A percentile compares a stretch with the other conserved stretches of the same genome.
Conservation (phyloP, 1,139 yeast genomes). For the Casaregolazyma suthepensis region DNA sequence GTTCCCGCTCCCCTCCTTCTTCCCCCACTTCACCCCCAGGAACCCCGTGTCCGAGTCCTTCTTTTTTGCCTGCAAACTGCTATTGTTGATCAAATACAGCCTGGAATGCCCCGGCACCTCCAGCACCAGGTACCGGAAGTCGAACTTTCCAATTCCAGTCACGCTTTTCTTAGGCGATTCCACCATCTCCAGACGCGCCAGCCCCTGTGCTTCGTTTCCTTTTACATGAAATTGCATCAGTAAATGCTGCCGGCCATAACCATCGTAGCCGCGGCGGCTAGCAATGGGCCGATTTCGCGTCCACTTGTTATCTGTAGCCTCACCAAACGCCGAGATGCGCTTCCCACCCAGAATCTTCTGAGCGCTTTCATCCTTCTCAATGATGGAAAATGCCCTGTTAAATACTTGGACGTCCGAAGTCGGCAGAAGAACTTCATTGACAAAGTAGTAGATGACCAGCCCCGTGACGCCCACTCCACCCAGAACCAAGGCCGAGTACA, state of each 20-base stretch:
- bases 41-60: constrained; percentile 45
- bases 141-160: constrained; percentile 53
- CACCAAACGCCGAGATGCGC: constrained; percentile 80
- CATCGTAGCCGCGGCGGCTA: constrained; percentile 46
- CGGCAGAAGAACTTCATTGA: constrained; percentile 75
- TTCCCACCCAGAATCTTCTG: constrained; percentile 52
- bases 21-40: constrained; percentile 82
- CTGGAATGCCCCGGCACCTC: constrained; percentile 70
- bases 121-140: constrained; percentile 65
- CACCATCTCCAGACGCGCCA: constrained; percentile 73
- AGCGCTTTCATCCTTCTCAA: constrained; percentile 61
- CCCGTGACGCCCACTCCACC: constrained; percentile 54
- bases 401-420: constrained; percentile 88
- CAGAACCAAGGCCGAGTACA: constrained; percentile 46
- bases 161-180: constrained; percentile 23
- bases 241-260: constrained; percentile 72
- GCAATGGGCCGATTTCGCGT: constrained; percentile 79
- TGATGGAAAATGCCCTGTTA: constrained; percentile 73
- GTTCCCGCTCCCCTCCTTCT: constrained; percentile 20
- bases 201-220: constrained; percentile 53
- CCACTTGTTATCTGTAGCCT: constrained; percentile 63
- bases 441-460: constrained; percentile 67
- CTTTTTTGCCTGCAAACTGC: constrained; percentile 31
- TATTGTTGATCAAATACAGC: constrained; percentile 60
- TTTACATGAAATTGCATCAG: constrained; percentile 85